Evolutionary conservation across 805 yeast genomes (phyloP).

Genomic region (Saturnispora dispora): DNA sequence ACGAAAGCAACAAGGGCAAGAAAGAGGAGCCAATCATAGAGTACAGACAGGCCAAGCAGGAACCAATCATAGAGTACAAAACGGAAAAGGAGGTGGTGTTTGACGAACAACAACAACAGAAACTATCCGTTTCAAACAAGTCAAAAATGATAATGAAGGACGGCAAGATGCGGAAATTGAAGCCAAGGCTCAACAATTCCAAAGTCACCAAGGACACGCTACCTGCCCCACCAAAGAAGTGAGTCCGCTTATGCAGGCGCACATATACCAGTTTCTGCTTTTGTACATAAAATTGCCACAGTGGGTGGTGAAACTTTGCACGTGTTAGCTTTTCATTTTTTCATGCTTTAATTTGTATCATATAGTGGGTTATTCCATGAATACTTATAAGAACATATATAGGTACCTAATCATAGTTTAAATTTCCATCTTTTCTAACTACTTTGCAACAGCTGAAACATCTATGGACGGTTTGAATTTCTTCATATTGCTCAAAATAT

Average conservation of each 20-base stretch:
- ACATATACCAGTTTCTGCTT: background rate
- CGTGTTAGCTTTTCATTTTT: background rate
- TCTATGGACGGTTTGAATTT: background rate
- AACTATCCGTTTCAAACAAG: background rate
- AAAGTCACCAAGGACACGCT: background rate
- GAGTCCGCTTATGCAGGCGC: background rate
- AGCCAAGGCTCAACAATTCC: conserved; percentile 8
- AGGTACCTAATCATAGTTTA: background rate
- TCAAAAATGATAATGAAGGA: conserved; percentile 10
- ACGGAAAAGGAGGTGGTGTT: conserved; percentile 1
- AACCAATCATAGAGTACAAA: conserved; percentile 1
- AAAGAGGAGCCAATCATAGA: background rate
- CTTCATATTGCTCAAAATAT: background rate
- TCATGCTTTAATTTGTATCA: background rate
- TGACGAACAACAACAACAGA: conserved; percentile 1
- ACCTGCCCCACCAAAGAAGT: background rate
- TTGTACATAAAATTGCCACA: background rate
- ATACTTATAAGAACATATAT: background rate
- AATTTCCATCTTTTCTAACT: background rate
- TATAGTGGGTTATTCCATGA: background rate
- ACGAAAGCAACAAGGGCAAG: background rate
- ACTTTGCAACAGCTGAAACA: background rate
- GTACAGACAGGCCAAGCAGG: background rate
- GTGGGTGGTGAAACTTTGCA: background rate
- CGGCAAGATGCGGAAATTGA: conserved; percentile 15